Conservation (phyloP, 176 grass and related monocot species). For the Thalia dealbata region DNA sequence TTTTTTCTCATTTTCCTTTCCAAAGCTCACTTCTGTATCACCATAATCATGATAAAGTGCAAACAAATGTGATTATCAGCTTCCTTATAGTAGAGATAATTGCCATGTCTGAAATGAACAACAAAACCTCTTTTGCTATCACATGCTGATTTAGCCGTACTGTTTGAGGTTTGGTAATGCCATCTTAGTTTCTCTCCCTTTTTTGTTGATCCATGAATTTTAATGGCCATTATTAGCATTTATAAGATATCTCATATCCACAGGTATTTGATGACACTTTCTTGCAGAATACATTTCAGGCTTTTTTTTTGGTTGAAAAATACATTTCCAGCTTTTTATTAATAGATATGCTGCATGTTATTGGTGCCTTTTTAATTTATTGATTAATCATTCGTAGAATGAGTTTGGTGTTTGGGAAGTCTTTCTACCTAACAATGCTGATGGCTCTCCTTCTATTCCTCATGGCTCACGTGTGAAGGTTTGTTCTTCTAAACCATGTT, state of each 20-base stretch:
- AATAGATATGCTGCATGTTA: neutral
- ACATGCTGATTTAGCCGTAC: neutral
- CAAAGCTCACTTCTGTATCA: neutral
- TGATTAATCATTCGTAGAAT: conserved; percentile 46
- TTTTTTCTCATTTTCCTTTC: neutral
- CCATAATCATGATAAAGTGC: neutral
- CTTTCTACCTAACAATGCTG: conserved; percentile 87
- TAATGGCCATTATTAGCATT: neutral
- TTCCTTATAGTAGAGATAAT: neutral
- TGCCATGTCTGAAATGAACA: neutral
- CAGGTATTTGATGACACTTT: neutral
- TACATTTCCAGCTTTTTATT: neutral
- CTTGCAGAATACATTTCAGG: neutral
- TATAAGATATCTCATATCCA: neutral
- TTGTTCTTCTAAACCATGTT: neutral
- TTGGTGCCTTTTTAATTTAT: conserved; percentile 3
- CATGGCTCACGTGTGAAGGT: conserved; percentile 74
- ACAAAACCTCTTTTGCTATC: neutral
- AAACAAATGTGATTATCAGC: neutral
- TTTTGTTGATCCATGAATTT: no score
- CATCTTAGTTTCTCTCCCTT: neutral
- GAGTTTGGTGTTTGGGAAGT: conserved; percentile 86
- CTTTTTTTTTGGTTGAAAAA: neutral
- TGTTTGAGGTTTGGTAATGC: neutral
- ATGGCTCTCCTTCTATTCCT: conserved; percentile 68